Evolutionary conservation across 305 asterid genomes (phyloP).

Genomic region (Lippia alba): DNA sequence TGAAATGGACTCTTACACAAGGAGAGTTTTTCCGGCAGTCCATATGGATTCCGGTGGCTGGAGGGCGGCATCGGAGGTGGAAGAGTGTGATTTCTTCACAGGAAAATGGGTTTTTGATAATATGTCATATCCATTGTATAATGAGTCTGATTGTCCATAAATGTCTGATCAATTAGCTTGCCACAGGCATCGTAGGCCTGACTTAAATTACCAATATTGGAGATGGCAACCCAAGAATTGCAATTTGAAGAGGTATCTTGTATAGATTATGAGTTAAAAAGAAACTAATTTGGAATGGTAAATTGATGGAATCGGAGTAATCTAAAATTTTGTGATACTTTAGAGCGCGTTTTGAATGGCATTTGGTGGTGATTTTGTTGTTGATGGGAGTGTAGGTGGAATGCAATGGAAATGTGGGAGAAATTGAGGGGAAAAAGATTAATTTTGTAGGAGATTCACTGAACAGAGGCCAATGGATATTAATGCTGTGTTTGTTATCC

Average conservation of each 20-base stretch:
- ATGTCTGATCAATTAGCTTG: constrained; percentile 98
- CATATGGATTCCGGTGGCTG: constrained; percentile 36
- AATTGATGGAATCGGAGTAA: neutral
- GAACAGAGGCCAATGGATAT: constrained; percentile 93
- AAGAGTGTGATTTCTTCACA: constrained; percentile 69
- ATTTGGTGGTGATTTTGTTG: constrained; percentile 22
- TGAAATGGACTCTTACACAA: no score
- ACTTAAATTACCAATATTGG: constrained; percentile 71
- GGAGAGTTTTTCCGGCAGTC: constrained; percentile 52
- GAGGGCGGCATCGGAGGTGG: constrained; percentile 46
- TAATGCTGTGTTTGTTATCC: constrained; percentile 81
- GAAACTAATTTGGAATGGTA: neutral
- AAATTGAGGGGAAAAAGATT: constrained; percentile 86
- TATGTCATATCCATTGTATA: constrained; percentile 70
- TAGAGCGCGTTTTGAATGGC: neutral
- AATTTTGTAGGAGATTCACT: constrained; percentile 92
- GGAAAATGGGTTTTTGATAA: constrained; percentile 91
- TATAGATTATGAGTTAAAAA: neutral
- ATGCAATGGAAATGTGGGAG: constrained; percentile 84
- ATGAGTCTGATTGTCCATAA: constrained; percentile 78
- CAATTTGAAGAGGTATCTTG: constrained; percentile 74
- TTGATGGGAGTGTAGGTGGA: constrained; percentile 63
- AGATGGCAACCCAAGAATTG: constrained; percentile 90
- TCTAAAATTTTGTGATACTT: neutral
- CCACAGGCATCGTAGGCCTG: constrained; percentile 82